Conservation (phyloP, 805 yeast genomes). For the Clavispora santaluciae region DNA sequence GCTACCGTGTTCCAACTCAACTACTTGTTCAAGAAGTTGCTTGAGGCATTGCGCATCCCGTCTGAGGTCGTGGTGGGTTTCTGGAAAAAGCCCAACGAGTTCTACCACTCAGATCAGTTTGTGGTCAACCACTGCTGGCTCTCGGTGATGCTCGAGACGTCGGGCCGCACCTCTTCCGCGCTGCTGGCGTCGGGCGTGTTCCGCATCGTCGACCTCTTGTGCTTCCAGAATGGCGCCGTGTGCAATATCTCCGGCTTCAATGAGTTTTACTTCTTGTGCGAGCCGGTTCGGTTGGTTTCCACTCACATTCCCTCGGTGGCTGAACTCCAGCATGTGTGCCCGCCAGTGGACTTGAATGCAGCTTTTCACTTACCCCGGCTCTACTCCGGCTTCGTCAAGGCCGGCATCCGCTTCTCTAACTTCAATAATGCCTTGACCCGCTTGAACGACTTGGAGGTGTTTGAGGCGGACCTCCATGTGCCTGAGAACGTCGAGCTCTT, state of each 20-base stretch:
- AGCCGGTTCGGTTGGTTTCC: conserved; percentile 70
- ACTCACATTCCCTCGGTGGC: conserved; percentile 83
- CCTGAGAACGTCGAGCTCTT: conserved; percentile 69
- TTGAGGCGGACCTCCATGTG: conserved; percentile 69
- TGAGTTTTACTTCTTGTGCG: conserved; percentile 69
- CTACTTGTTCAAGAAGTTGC: conserved; percentile 67
- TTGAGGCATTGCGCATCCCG: conserved; percentile 63
- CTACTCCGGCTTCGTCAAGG: conserved; percentile 73
- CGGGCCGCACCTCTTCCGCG: conserved; percentile 2
- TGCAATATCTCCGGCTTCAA: conserved; percentile 33
- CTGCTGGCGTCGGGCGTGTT: conserved; percentile 33
- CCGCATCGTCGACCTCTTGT: conserved; percentile 65
- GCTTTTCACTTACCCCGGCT: conserved; percentile 80
- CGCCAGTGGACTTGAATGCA: conserved; percentile 73
- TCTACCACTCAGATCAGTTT: conserved; percentile 45
- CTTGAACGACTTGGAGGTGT: conserved; percentile 68
- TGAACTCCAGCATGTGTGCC: conserved; percentile 80
- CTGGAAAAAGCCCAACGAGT: conserved; percentile 70
- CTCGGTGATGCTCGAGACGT: conserved; percentile 70
- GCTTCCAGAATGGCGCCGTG: conserved; percentile 27
- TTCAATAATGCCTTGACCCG: conserved; percentile 76
- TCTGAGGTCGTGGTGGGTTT: conserved; percentile 80
- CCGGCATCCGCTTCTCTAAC: conserved; percentile 51
- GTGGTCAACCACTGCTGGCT: conserved; percentile 86
- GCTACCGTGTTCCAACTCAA: conserved; percentile 73